Evolutionary conservation across 345 rosid species (phyloP).

Genomic region (Eucalyptus dawsonii): DNA sequence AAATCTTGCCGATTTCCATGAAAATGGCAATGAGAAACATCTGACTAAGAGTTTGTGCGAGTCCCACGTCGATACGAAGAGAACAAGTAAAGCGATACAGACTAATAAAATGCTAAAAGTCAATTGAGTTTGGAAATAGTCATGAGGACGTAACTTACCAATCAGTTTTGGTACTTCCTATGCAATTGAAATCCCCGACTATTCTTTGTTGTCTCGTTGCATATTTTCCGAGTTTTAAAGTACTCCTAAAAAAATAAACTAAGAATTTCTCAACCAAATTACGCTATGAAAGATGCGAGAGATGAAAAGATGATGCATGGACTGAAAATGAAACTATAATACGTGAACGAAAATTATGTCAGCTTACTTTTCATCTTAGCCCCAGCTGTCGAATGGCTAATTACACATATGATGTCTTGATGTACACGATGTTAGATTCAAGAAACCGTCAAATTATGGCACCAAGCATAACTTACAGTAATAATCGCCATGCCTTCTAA

Average conservation of each 20-base stretch:
- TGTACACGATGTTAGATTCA: neutral
- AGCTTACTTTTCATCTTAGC: neutral
- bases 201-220: neutral
- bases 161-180: neutral
- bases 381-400: neutral
- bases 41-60: neutral
- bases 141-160: neutral
- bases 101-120: neutral
- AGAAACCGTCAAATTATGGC: neutral
- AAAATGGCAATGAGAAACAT: neutral
- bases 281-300: neutral
- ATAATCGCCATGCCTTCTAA: neutral
- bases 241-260: neutral
- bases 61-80: neutral
- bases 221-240: neutral
- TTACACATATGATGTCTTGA: neutral
- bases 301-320: neutral
- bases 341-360: neutral
- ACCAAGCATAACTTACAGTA: neutral
- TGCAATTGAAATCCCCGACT: neutral
- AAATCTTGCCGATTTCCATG: neutral
- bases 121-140: neutral
- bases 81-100: neutral
- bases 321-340: neutral
- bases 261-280: neutral